Evolutionary conservation across 768 basidiomycete genomes (phyloP).

Genomic region (Mycena maculata): DNA sequence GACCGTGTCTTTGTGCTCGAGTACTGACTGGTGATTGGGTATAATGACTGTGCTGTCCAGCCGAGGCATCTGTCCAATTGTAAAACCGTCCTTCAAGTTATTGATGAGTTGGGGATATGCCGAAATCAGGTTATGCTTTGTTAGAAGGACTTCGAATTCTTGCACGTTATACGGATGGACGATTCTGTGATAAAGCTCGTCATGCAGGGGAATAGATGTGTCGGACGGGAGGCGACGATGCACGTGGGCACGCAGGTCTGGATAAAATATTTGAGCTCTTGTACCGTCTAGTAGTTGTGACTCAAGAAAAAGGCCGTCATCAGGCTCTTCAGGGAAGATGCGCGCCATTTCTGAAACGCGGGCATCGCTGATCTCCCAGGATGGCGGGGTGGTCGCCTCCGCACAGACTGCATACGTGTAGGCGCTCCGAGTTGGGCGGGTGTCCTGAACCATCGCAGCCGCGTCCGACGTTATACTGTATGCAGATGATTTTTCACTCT

Average conservation of each 20-base stretch:
- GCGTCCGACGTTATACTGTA: neutral
- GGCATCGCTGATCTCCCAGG: constrained; percentile 21
- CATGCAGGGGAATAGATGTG: constrained; percentile 7
- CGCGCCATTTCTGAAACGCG: constrained; percentile 1
- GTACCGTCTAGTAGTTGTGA: constrained; percentile 25
- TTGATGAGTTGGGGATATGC: constrained; percentile 44
- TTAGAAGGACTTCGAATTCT: constrained; percentile 41
- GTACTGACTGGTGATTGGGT: no score
- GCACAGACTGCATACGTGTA: constrained; percentile 48
- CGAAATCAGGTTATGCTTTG: constrained; percentile 33
- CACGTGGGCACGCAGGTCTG: constrained; percentile 35
- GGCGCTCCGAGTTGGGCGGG: no score
- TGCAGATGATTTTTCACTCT: neutral
- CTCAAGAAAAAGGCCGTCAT: constrained; percentile 10
- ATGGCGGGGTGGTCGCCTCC: constrained; percentile 43
- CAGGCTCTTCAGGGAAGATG: neutral
- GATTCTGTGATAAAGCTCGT: constrained; percentile 39
- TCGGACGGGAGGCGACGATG: constrained; percentile 26
- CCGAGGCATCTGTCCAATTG: neutral
- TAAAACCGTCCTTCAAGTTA: constrained; percentile 45
- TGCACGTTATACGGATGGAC: constrained; percentile 46
- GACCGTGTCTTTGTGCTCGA: no score
- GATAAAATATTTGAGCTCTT: neutral
- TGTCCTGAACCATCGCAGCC: no score
- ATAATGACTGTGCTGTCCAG: neutral